Evolutionary conservation across 139 green algal genomes (phyloP).

Genomic region (Choricystis sp.): DNA sequence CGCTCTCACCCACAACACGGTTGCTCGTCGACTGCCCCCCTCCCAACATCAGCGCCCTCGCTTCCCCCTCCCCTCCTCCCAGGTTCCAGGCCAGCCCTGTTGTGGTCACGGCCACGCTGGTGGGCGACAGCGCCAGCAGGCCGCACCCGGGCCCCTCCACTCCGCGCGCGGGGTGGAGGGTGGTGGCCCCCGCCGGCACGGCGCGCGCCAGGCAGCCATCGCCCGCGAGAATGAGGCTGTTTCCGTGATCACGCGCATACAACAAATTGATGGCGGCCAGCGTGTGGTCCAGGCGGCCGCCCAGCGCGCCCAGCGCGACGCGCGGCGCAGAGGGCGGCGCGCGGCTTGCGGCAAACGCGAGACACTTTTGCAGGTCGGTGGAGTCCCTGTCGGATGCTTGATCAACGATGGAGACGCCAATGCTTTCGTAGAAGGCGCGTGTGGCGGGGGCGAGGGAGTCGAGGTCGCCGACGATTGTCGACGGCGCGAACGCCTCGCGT

Average conservation of each 20-base stretch:
- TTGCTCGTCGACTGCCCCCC: conserved; percentile 51
- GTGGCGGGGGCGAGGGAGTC: neutral
- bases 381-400: conserved; percentile 56
- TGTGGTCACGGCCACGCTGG: neutral
- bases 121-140: neutral
- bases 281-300: conserved; percentile 73
- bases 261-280: conserved; percentile 56
- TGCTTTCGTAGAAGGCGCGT: neutral
- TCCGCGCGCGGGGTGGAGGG: conserved; percentile 19
- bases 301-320: conserved; percentile 40
- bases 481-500: neutral
- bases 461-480: neutral
- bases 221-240: conserved; percentile 42
- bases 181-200: conserved; percentile 27
- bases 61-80: too few species aligned
- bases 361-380: conserved; percentile 66
- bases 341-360: conserved; percentile 10
- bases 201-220: conserved; percentile 58
- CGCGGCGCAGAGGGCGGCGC: neutral
- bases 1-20: conserved; percentile 19
- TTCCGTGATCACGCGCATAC: conserved; percentile 35
- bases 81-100: neutral
- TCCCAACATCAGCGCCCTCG: conserved; percentile 21
- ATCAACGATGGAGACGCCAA: conserved; percentile 26
- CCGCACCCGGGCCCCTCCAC: neutral